Base-by-base conservation (phyloP, 805 yeast genomes). In the Maudiozyma pseudohumilis region DNA sequence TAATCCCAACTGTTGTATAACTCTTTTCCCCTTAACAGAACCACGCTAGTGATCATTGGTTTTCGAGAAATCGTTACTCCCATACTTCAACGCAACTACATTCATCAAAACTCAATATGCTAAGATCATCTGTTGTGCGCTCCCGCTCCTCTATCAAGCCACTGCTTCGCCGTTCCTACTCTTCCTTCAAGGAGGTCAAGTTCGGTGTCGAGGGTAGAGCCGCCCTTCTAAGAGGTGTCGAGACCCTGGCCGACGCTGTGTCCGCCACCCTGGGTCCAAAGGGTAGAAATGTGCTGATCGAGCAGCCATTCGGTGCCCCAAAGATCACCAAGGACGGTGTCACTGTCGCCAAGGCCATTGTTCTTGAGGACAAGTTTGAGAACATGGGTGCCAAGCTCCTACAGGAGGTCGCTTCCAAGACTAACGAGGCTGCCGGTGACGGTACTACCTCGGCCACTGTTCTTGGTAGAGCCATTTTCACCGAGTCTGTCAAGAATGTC, bases 241-340 rank as follows among this genome's bases (percentile, higher is more conserved):
- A 87, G 58, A 80, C 86, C 36, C 75, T 89, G 51, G 96, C 96
- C 35, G 88, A 85, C 57, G 97, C 98, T 17, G 98, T 89, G 35
- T 79, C 95, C 26, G 94, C 94, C 37, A 92, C 98, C 27, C 70
- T 89, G 44, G 98, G 98, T 37, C 98, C 98, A 54, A 88, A 88
- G 64, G 98, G 98, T 57, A 80, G 98, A 66, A 89, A 87, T 55
- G 98, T 87, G 27, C 73, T 89, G 52, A 88, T 92, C 59, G 97
- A 89, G 69, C 98, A 92, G 69, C 81, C 85, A 46, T 92, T 85
- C 50, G 96, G 96, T 49, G 75, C 95, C 37, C 98, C 98, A 53
- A 89, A 89, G 71, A 89, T 89, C 72, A 89, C 98, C 65, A 89
- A 89, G 70, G 98, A 89, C 63, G 98, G 98, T 75, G 96, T 87